phyloP scores from a whole-genome alignment of 768 basidiomycete species.

The Amanita molliuscula region DNA sequence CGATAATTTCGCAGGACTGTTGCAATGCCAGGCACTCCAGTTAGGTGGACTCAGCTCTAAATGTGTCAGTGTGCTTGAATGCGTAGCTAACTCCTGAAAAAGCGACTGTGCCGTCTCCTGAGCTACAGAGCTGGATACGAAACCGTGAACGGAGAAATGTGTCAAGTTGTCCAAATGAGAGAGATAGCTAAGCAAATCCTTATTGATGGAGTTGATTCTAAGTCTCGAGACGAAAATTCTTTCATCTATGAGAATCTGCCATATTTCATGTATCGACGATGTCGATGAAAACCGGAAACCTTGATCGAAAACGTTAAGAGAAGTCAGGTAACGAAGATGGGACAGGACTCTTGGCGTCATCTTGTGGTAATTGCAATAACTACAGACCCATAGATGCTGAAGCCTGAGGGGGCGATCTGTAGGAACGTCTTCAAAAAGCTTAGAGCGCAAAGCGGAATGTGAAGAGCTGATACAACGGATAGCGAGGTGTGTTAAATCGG shows the following conservation, averaged over 20 bases:
- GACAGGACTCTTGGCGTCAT: background rate
- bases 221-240: background rate
- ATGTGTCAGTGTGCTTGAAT: background rate
- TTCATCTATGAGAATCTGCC: background rate
- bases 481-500: too few species aligned
- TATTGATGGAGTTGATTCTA: background rate
- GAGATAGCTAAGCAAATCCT: background rate
- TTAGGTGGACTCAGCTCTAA: background rate
- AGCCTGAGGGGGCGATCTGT: background rate
- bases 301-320: background rate
- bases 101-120: background rate
- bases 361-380: background rate
- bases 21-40: background rate
- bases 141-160: background rate
- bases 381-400: background rate
- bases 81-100: background rate
- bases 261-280: background rate
- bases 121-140: background rate
- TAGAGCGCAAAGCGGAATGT: background rate
- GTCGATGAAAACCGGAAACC: background rate
- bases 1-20: background rate
- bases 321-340: background rate
- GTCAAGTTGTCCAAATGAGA: background rate
- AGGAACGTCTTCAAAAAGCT: background rate
- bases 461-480: too few species aligned